Base-by-base conservation (phyloP, 345 rosid genomes). In the Salix suchowensis region DNA sequence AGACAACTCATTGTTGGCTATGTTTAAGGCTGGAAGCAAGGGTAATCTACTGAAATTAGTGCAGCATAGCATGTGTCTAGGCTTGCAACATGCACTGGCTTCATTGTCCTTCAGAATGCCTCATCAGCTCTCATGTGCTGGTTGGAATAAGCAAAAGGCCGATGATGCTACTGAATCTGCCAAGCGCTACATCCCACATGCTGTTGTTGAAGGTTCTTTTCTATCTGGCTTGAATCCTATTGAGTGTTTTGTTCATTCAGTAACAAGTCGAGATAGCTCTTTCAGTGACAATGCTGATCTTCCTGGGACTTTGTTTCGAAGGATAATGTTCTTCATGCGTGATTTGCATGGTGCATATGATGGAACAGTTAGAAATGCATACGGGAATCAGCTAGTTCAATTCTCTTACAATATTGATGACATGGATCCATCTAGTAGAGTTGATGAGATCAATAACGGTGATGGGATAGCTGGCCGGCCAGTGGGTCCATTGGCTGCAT, bases 261-360 rank as follows among this genome's bases (percentile, higher is more conserved):
- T 92, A 19, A 92, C 94, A 18, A 89, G 87, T 72, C 86, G 99
- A 34, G 92, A 91, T 40, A 87, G 91, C 81, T 93, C 97, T 10
- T 96, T 96, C 36, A 86, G 98, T 70, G 99, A 91, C 72, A 93
- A 93, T 81, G 99, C 97, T 67, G 97, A 96, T 85, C 93, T 96
- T 55, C 99, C 99, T 1, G 99, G 98, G 77, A 86, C 98, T 3
- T 85, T 96, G 77, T 88, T 86, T 50, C 84, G 99, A 39, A 90
- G 88, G 79, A 84, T 96, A 16, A 87, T 94, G 94, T 96, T 92
- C 76, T 92, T 96, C 82, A 82, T 96, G 95, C 88, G 98, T 7
- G 99, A 96, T 75, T 70, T 93, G 69, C 88, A 82, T 55, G 72
- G 74, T 52, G 86, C 98, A 18, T 96, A 93, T 58, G 98, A 96